These are phyloP conservation scores for Candida chauliodis DNA, from an alignment of 805 yeast species.

Conservation along the genomic window DNA sequence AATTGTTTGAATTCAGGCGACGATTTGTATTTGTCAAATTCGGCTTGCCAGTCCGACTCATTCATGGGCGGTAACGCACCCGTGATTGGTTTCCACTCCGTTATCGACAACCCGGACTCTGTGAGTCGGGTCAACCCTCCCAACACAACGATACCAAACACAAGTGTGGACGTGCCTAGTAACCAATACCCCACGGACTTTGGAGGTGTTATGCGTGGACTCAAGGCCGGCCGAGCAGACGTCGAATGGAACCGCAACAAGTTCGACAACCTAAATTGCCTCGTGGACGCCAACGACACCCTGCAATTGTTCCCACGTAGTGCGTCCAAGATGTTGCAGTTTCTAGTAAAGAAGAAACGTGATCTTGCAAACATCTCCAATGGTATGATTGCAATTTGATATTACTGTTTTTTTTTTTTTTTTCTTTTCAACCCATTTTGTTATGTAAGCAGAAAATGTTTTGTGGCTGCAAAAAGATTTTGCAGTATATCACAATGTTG, in stretches of 20 bases:
- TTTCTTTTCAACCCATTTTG: neutral
- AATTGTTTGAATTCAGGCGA: constrained; percentile 90
- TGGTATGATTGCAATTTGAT: constrained; percentile 5
- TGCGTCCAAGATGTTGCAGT: constrained; percentile 42
- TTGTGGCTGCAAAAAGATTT: too few relatives aligned
- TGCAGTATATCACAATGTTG: neutral
- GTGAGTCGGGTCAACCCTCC: constrained; percentile 96
- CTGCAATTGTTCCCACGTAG: constrained; percentile 17
- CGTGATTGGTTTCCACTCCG: constrained; percentile 98
- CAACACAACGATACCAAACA: constrained; percentile 91
- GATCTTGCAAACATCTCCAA: constrained; percentile 40
- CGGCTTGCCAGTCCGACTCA: constrained; percentile 79
- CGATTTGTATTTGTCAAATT: constrained; percentile 73
- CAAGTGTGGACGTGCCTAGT: constrained; percentile 79
- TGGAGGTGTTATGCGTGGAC: constrained; percentile 15
- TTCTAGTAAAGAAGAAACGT: constrained; percentile 57
- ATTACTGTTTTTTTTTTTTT: neutral
- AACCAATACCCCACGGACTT: constrained; percentile 78
- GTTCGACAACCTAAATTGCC: neutral
- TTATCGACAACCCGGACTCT: constrained; percentile 92
- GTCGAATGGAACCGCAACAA: constrained; percentile 1
- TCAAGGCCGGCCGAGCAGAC: neutral
- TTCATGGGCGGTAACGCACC: constrained; percentile 88
- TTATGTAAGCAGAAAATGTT: neutral
- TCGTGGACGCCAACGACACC: neutral